A percentile compares a stretch with the other conserved stretches of the same genome.
These are phyloP conservation scores for Ustilaginoidea virens DNA, from an alignment of 2,329 filamentous ascomycete species.

Conservation along the genomic window DNA sequence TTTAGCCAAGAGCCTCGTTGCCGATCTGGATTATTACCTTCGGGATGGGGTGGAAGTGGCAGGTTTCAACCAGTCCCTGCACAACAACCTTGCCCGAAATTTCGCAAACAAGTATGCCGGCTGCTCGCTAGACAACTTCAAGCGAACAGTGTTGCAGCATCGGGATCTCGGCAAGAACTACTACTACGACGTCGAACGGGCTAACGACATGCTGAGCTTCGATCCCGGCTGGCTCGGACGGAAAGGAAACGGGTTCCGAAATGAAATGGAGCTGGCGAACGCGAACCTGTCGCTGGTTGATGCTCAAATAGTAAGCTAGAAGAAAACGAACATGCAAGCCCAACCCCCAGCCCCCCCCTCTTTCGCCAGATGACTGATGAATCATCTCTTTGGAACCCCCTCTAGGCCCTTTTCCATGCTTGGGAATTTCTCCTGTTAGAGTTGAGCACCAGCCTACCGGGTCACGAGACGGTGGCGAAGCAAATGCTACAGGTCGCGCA, in stretches of 20 bases:
- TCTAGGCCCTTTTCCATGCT: slow-evolving; percentile 62
- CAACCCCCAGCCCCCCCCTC: no score
- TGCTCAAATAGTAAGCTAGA: slow-evolving; percentile 61
- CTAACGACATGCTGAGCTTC: slow-evolving; percentile 59
- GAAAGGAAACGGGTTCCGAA: slow-evolving; percentile 56
- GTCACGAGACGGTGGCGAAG: slow-evolving; percentile 40
- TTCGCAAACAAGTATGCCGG: slow-evolving; percentile 63
- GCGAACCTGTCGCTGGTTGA: slow-evolving; percentile 84
- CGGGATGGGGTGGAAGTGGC: slow-evolving; percentile 65
- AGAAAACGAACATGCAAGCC: no score
- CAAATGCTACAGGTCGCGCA: slow-evolving; percentile 60
- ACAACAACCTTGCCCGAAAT: slow-evolving; percentile 73
- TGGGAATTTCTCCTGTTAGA: slow-evolving; percentile 85
- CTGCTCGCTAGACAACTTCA: slow-evolving; percentile 63
- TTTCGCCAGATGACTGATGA: slow-evolving; percentile 9
- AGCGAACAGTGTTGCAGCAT: slow-evolving; percentile 52
- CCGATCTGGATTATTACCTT: slow-evolving; percentile 65
- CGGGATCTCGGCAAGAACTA: slow-evolving; percentile 59
- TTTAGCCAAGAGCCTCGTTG: slow-evolving; percentile 56
- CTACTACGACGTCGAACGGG: slow-evolving; percentile 70
- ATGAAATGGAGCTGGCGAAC: slow-evolving; percentile 78
- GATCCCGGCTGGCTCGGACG: slow-evolving; percentile 64
- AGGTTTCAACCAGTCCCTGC: slow-evolving; percentile 75
- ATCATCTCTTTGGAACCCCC: background rate
- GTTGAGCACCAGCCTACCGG: slow-evolving; percentile 50